These are phyloP conservation scores for Botrytis aclada DNA, from an alignment of 2,329 filamentous ascomycete species.

Conservation along the genomic window DNA sequence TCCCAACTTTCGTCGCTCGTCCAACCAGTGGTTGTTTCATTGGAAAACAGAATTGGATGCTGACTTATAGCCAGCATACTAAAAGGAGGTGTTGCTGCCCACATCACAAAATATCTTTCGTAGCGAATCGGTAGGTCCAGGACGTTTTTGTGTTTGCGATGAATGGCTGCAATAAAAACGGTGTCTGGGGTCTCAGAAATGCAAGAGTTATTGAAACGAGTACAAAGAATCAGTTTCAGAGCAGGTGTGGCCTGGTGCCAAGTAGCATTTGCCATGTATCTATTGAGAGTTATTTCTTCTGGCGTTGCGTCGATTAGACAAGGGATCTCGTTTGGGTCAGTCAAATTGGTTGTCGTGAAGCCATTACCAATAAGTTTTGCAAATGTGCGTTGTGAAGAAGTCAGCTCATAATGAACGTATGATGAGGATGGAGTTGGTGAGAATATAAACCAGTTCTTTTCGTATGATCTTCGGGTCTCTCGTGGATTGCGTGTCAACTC, in stretches of 20 bases:
- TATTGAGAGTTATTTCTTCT: constrained; percentile 18
- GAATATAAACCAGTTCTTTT: constrained; percentile 44
- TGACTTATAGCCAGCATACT: constrained; percentile 39
- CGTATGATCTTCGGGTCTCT: constrained; percentile 37
- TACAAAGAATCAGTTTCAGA: constrained; percentile 40
- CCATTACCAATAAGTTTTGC: constrained; percentile 29
- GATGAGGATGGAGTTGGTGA: constrained; percentile 37
- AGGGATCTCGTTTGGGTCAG: constrained; percentile 24
- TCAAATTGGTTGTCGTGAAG: constrained; percentile 30
- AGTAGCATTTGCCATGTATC: constrained; percentile 27
- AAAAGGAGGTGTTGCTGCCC: constrained; percentile 40
- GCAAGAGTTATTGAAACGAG: constrained; percentile 33
- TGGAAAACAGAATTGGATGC: constrained; percentile 39
- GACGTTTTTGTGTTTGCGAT: constrained; percentile 40
- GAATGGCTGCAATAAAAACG: constrained; percentile 40
- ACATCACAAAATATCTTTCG: constrained; percentile 41
- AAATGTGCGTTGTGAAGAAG: constrained; percentile 31
- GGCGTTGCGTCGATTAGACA: constrained; percentile 26
- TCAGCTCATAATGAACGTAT: constrained; percentile 41
- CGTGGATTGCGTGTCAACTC: constrained; percentile 42
- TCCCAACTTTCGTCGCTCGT: constrained; percentile 39
- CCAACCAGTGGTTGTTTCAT: constrained; percentile 41
- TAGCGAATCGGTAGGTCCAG: constrained; percentile 40
- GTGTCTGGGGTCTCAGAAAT: constrained; percentile 27
- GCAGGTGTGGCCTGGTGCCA: constrained; percentile 43